Percentiles rank a stretch among this genome's conserved stretches.
phyloP scores from a whole-genome alignment of 129 eudicot species.

The Saposhnikovia divaricata region DNA sequence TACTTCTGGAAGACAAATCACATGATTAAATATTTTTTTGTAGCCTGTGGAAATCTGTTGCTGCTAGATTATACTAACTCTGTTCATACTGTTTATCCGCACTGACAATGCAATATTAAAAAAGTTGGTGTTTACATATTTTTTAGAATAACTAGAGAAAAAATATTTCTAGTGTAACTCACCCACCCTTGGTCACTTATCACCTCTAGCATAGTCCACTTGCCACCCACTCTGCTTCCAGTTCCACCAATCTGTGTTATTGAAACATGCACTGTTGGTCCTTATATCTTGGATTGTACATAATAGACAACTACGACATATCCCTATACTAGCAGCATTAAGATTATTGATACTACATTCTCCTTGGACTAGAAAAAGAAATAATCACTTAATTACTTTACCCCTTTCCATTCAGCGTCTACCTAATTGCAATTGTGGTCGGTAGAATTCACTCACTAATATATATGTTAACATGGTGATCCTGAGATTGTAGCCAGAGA shows the following conservation, averaged over 20 bases:
- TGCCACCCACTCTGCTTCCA: background rate
- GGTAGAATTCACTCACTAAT: background rate
- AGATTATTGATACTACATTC: background rate
- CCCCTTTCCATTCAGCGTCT: too few relatives aligned
- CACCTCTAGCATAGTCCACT: background rate
- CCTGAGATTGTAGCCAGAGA: background rate
- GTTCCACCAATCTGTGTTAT: background rate
- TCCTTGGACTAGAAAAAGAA: too few relatives aligned
- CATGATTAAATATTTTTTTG: too few relatives aligned
- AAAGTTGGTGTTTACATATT: too few relatives aligned
- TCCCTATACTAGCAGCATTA: background rate
- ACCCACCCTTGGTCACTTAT: too few relatives aligned
- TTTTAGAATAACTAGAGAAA: too few relatives aligned
- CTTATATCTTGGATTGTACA: background rate
- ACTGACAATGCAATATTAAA: too few relatives aligned
- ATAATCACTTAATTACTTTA: too few relatives aligned
- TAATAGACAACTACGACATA: background rate
- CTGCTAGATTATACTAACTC: too few relatives aligned
- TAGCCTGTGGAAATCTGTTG: too few relatives aligned
- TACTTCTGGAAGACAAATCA: background rate
- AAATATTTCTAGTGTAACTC: too few relatives aligned
- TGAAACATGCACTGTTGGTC: background rate
- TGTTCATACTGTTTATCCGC: too few relatives aligned
- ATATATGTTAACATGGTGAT: background rate
- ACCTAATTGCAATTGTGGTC: background rate